Evolutionary conservation across 2,329 filamentous ascomycete genomes (phyloP).

Genomic region (Blumeria hordei): DNA sequence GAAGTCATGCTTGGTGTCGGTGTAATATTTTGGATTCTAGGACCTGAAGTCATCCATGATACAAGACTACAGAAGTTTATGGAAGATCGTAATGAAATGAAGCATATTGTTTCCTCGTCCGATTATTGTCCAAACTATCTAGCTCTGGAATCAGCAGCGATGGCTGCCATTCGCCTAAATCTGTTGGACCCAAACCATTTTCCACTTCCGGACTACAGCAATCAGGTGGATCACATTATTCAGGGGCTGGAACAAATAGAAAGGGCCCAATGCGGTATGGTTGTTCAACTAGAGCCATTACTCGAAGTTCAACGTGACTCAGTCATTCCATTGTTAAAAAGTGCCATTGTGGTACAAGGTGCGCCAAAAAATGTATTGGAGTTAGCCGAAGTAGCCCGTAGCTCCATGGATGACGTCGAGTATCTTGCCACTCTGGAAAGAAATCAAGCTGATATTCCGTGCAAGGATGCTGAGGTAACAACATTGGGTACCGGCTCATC

Average conservation of each 20-base stretch:
- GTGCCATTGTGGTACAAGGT: conserved; percentile 19
- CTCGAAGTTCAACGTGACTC: conserved; percentile 19
- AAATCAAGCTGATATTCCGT: conserved; percentile 40
- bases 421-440: conserved; percentile 26
- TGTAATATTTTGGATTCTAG: conserved; percentile 62
- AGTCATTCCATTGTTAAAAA: conserved; percentile 24
- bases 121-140: conserved; percentile 58
- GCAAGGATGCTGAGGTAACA: conserved; percentile 57
- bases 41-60: conserved; percentile 38
- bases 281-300: conserved; percentile 11
- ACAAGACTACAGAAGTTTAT: conserved; percentile 45
- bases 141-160: conserved; percentile 39
- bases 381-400: conserved; percentile 26
- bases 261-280: conserved; percentile 9
- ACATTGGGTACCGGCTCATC: conserved; percentile 82
- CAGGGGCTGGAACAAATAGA: conserved; percentile 4
- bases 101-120: conserved; percentile 55
- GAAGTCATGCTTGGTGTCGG: conserved; percentile 42
- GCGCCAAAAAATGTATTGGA: conserved; percentile 21
- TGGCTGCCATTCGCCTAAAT: conserved; percentile 42
- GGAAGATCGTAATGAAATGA: conserved; percentile 28
- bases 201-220: conserved; percentile 41
- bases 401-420: conserved; percentile 17
- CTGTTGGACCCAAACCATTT: conserved; percentile 54
- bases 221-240: conserved; percentile 5